A percentile compares a stretch with the other conserved stretches of the same genome.
These are phyloP conservation scores for Albugo laibachii DNA, from an alignment of 352 stramenopile species.

Conservation along the genomic window DNA sequence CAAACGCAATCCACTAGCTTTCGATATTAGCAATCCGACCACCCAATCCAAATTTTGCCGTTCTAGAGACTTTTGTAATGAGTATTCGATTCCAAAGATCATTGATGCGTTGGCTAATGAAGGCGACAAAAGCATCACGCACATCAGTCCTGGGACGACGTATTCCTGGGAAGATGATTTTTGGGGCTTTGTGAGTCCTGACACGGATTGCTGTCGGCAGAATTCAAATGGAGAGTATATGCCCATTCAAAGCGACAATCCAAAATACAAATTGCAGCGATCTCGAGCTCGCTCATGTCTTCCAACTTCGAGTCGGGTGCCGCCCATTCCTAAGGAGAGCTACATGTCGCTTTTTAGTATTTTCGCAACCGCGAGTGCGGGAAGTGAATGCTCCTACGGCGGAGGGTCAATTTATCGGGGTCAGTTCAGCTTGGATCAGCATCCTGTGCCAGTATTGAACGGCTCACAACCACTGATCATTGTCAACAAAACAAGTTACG, in stretches of 20 bases:
- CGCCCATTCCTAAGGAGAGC: constrained; percentile 20
- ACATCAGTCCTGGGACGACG: constrained; percentile 23
- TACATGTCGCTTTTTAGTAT: constrained; percentile 62
- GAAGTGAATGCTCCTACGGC: constrained; percentile 26
- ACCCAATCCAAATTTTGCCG: constrained; percentile 28
- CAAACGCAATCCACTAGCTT: constrained; percentile 20
- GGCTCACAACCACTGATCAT: constrained; percentile 12
- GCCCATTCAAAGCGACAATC: constrained; percentile 16
- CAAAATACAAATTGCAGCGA: constrained; percentile 21
- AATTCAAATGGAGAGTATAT: constrained; percentile 23
- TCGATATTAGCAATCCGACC: constrained; percentile 14
- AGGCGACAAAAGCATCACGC: constrained; percentile 16
- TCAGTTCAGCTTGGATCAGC: constrained; percentile 41
- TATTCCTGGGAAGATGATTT: constrained; percentile 64
- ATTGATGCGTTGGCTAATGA: constrained; percentile 20
- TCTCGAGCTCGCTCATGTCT: constrained; percentile 19
- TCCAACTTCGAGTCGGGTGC: constrained; percentile 9
- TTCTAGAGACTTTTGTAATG: constrained; percentile 33
- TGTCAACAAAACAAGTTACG: constrained; percentile 27
- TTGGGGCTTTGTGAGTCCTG: constrained; percentile 35
- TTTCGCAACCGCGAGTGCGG: constrained; percentile 26
- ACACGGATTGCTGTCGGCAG: constrained; percentile 45
- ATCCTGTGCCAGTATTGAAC: constrained; percentile 19
- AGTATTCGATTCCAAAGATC: constrained; percentile 38
- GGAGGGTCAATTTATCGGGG: constrained; percentile 39